Base-by-base conservation (phyloP, 2,329 filamentous ascomycete genomes). In the Ceratocystis ficicola region DNA sequence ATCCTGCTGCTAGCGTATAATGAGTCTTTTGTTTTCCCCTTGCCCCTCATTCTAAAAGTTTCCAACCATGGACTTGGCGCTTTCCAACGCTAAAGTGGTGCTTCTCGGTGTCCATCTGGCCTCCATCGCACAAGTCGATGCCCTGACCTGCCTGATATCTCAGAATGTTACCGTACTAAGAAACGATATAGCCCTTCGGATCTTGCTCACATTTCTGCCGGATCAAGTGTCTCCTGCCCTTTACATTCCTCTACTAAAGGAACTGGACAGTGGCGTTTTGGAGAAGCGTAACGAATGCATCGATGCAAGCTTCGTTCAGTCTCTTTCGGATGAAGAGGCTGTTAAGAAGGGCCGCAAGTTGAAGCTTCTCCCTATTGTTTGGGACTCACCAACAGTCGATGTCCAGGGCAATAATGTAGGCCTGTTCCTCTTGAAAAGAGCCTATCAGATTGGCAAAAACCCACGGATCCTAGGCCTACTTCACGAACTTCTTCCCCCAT, bases 161-260 rank as follows among this genome's bases (percentile, higher is more conserved):
- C 77, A 79, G 48, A 77, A 88, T 70, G 75, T 76, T 64, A 77
- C 81, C 65, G 79, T 86, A 46, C 77, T 94, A 65, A 79, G 81
- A 32, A 80, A 82, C 57, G 83, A 88, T 66, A 76, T 90, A 15
- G 73, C 89, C 28, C 78, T 94, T 67, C 85, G 87, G 57, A 85
- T 94, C 64, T 76, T 95, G 25, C 80, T 95, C 59, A 89, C 86
- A 22, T 89, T 87, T 72, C 79, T 95, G 0, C 90, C 90, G 30
- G 89, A 93, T 74, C 86, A 82, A 55, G 72, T 84, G 4, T 81
- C 82, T 4, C 84, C 89, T 4, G 75, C 75, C n/a, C 73, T 78
- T 59, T 92, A 92, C 72, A 77, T 83, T 20, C 76, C 77, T 15
- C 81, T 89, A 63, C 72, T 91, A 20, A 75, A 81, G 70, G 80